These are phyloP conservation scores for Neopestalotiopsis clavispora DNA, from an alignment of 2,329 filamentous ascomycete genomes.

Conservation along the genomic window DNA sequence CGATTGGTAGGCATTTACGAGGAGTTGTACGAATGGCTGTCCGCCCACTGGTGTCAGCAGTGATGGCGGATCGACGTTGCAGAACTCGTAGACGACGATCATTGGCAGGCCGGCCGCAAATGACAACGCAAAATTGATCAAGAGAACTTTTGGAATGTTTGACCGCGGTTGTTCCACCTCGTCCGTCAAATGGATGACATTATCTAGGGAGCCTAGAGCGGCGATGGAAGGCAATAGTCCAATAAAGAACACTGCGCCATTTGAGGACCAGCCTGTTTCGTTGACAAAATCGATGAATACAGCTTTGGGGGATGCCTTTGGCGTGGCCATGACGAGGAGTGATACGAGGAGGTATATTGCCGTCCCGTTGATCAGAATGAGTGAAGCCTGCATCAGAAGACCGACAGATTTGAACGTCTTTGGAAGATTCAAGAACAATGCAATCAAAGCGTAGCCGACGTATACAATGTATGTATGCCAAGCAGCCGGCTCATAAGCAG, in stretches of 20 bases:
- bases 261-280: background rate
- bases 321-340: background rate
- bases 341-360: background rate
- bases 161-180: background rate
- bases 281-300: slow-evolving; percentile 1
- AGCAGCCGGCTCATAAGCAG: no score
- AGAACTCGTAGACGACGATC: slow-evolving; percentile 6
- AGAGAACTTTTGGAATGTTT: background rate
- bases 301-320: background rate
- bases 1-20: background rate
- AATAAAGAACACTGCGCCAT: background rate
- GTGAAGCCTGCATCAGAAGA: no score
- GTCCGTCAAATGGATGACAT: background rate
- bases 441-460: no score
- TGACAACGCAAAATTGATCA: background rate
- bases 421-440: no score
- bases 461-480: no score
- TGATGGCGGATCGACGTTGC: background rate
- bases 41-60: slow-evolving; percentile 1
- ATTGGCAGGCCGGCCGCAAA: background rate
- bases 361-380: background rate
- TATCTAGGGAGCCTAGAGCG: background rate
- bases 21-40: slow-evolving; percentile 2
- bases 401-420: no score
- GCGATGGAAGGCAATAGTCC: background rate